Conservation (phyloP, 805 yeast species). For the Saccharomycopsis oosterbeekiorum region DNA sequence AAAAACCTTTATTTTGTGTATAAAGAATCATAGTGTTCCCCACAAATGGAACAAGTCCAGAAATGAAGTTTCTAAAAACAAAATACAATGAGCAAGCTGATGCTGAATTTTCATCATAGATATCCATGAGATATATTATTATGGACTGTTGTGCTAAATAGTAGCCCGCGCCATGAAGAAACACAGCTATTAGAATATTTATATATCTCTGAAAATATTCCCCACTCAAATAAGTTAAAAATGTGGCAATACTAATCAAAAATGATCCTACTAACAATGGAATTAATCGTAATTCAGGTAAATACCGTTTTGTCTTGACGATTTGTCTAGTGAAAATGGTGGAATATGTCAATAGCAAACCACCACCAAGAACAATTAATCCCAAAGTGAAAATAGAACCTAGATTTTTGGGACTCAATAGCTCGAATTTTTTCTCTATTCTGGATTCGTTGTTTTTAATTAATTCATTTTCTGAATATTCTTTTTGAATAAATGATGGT, state of each 20-base stretch:
- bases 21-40: constrained; percentile 5
- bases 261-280: constrained; percentile 7
- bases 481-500: constrained; percentile 7
- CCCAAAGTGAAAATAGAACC: constrained; percentile 11
- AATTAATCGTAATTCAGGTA: constrained; percentile 11
- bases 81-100: constrained; percentile 10
- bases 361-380: constrained; percentile 3
- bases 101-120: constrained; percentile 11
- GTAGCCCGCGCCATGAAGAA: constrained; percentile 14
- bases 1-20: constrained; percentile 8
- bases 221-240: constrained; percentile 3
- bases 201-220: neutral
- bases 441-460: neutral
- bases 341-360: constrained; percentile 2
- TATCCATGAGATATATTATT: constrained; percentile 11
- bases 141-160: constrained; percentile 13
- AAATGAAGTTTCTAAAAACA: constrained; percentile 4
- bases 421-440: neutral
- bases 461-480: neutral
- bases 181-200: neutral
- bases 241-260: constrained; percentile 2
- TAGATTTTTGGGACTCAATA: constrained; percentile 4
- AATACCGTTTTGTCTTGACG: neutral
- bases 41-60: constrained; percentile 9
- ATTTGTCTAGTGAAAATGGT: neutral